Evolutionary conservation across 768 basidiomycete species (phyloP).

Genomic region (Psilocybe azurescens): DNA sequence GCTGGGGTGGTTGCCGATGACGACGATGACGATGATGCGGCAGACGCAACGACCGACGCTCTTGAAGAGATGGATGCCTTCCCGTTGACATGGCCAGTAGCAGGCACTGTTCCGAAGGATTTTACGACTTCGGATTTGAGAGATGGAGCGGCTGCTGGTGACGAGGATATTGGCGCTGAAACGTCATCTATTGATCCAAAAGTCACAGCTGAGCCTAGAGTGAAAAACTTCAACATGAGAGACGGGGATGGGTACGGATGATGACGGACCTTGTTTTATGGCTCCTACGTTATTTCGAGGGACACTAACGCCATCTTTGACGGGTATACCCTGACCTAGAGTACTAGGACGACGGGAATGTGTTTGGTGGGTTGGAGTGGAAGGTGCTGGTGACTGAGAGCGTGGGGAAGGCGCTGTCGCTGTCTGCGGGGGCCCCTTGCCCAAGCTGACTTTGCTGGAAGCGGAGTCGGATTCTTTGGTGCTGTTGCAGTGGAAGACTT

Average conservation of each 20-base stretch:
- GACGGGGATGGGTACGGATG: constrained; percentile 12
- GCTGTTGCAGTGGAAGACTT: constrained; percentile 80
- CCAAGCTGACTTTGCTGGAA: constrained; percentile 89
- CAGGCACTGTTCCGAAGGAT: constrained; percentile 82
- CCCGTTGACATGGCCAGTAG: constrained; percentile 64
- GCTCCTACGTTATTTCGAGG: constrained; percentile 68
- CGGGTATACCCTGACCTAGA: constrained; percentile 70
- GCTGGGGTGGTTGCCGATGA: constrained; percentile 39
- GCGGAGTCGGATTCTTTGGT: constrained; percentile 75
- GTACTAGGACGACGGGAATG: constrained; percentile 84
- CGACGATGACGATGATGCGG: constrained; percentile 40
- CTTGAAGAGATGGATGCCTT: constrained; percentile 56
- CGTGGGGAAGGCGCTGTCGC: constrained; percentile 66
- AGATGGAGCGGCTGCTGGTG: constrained; percentile 71
- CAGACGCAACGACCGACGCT: constrained; percentile 33
- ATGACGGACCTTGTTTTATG: constrained; percentile 66
- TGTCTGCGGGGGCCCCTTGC: constrained; percentile 83
- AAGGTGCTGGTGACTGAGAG: constrained; percentile 78
- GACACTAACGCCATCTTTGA: constrained; percentile 82
- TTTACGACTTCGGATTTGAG: constrained; percentile 77
- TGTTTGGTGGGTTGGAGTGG: constrained; percentile 53
- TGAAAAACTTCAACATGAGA: constrained; percentile 9
- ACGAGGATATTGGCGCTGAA: constrained; percentile 78
- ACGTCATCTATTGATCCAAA: constrained; percentile 93
- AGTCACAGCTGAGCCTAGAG: constrained; percentile 69